Conservation (phyloP, 1,284 basidiomycete genomes). For the Pseudozyma sp. region DNA sequence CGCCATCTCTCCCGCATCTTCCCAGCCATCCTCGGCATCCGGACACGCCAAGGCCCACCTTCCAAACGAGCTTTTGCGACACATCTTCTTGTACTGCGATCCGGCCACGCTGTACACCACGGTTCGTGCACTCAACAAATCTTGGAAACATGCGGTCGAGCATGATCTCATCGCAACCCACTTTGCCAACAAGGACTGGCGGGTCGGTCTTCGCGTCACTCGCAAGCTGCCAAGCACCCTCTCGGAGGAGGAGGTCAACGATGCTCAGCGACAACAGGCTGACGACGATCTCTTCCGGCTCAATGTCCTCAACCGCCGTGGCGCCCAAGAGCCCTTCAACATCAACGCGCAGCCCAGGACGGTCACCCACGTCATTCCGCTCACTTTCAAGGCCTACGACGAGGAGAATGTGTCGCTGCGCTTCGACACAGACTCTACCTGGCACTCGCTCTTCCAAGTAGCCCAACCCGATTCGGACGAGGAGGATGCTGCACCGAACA, state of each 20-base stretch:
- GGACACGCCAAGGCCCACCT: constrained; percentile 30
- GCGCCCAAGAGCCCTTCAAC: constrained; percentile 41
- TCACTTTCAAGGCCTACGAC: constrained; percentile 52
- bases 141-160: constrained; percentile 59
- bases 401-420: constrained; percentile 44
- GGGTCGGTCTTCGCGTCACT: constrained; percentile 56
- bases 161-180: constrained; percentile 46
- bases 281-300: constrained; percentile 41
- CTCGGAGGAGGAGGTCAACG: constrained; percentile 19
- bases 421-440: constrained; percentile 56
- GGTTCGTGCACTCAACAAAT: constrained; percentile 48
- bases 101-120: constrained; percentile 61
- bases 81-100: constrained; percentile 62
- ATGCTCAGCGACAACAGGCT: constrained; percentile 31
- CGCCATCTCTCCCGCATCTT: constrained; percentile 19
- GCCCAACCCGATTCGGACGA: constrained; percentile 24
- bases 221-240: constrained; percentile 43
- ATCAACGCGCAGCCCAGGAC: constrained; percentile 39
- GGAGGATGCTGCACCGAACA: constrained; percentile 14
- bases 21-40: constrained; percentile 29
- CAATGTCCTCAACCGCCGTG: constrained; percentile 44
- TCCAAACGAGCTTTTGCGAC: constrained; percentile 57
- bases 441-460: constrained; percentile 61
- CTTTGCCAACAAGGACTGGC: constrained; percentile 54
- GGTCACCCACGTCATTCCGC: constrained; percentile 55